Percentiles rank a stretch among this genome's conserved stretches.
Conservation (phyloP, 192 early-diverging fungal genomes). For the Dispira simplex region DNA sequence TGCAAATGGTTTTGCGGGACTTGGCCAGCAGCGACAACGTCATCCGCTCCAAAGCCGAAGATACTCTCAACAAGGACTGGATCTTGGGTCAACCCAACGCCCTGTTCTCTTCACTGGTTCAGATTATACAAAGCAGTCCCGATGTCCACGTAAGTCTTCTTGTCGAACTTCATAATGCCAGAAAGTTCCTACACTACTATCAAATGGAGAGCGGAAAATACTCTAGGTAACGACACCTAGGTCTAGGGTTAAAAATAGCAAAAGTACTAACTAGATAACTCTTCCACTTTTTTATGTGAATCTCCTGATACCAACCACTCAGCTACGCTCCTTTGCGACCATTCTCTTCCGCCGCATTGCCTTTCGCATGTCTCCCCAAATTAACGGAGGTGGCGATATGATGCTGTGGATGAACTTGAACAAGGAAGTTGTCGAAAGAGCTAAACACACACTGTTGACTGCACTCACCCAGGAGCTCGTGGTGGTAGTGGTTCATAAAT, state of each 20-base stretch:
- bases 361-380: conserved; percentile 22
- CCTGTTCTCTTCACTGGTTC: conserved; percentile 38
- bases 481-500: conserved; percentile 67
- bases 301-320: background rate
- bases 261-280: background rate
- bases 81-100: conserved; percentile 38
- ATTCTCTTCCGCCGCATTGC: conserved; percentile 57
- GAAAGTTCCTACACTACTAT: background rate
- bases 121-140: conserved; percentile 30
- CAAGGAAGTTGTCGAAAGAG: conserved; percentile 38
- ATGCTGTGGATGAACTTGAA: conserved; percentile 64
- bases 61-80: conserved; percentile 40
- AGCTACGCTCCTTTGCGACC: conserved; percentile 49
- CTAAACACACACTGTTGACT: conserved; percentile 62
- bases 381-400: conserved; percentile 31
- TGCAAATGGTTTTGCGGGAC: conserved; percentile 6
- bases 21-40: conserved; percentile 41
- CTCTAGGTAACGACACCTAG: conserved; percentile 3
- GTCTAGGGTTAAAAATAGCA: background rate
- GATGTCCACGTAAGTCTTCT: conserved; percentile 23
- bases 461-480: conserved; percentile 64
- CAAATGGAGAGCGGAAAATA: background rate
- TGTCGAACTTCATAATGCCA: background rate
- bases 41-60: conserved; percentile 44
- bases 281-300: background rate